Percentiles rank a stretch among this genome's conserved stretches.
Evolutionary conservation across 352 stramenopile genomes (phyloP).

Genomic region (Pythium folliculosum): DNA sequence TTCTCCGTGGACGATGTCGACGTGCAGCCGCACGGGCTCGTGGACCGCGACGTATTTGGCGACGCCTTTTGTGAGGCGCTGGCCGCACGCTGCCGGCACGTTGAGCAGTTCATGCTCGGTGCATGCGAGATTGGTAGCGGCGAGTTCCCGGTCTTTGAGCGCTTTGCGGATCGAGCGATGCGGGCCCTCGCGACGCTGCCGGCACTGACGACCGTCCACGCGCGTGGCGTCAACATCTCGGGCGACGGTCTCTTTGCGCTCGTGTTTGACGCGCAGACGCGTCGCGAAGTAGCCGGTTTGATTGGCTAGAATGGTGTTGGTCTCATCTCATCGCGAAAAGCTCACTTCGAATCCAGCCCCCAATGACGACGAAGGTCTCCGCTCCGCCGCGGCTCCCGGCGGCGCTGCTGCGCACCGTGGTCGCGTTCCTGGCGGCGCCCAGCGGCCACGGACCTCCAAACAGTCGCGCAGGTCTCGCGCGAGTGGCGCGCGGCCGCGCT

Average conservation of each 20-base stretch:
- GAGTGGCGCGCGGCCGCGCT: background rate
- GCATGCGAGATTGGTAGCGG: background rate
- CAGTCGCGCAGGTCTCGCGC: conserved; percentile 2
- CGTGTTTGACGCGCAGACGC: too few relatives aligned
- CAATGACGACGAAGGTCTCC: background rate
- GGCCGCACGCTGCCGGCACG: background rate
- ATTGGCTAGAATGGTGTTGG: too few relatives aligned
- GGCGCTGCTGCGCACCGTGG: background rate
- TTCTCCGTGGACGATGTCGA: too few relatives aligned
- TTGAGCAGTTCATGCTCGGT: conserved; percentile 4
- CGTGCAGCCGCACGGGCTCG: too few relatives aligned
- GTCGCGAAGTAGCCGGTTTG: too few relatives aligned
- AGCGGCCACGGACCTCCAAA: background rate
- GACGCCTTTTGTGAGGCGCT: conserved; percentile 20
- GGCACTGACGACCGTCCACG: conserved; percentile 1
- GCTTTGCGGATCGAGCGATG: conserved; percentile 20
- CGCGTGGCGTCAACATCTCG: conserved; percentile 18
- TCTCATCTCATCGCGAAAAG: too few relatives aligned
- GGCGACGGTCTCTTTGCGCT: conserved; percentile 20
- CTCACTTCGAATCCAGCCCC: too few relatives aligned
- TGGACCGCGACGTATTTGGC: conserved; percentile 12
- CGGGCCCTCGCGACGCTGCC: conserved; percentile 10
- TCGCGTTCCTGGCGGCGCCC: background rate
- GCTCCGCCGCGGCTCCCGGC: background rate
- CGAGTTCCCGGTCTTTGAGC: background rate